Evolutionary conservation across 2,329 filamentous ascomycete genomes (phyloP), one percentile per base, ranked within the genome.

Genomic region (Diplodia sapinea): DNA sequence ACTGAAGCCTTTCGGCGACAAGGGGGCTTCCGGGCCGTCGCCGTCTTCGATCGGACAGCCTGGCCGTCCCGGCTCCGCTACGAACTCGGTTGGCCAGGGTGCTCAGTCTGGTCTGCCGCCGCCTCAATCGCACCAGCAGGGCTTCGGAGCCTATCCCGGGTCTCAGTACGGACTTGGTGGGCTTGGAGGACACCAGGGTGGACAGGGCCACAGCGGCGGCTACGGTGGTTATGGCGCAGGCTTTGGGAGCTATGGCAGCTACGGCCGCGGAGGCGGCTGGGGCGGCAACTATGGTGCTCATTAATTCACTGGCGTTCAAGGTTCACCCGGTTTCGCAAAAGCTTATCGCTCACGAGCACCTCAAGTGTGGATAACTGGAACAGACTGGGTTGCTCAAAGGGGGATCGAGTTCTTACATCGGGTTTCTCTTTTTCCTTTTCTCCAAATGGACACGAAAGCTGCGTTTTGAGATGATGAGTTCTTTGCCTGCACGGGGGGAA

Each of bases 1-100:
- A 0, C 74, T 87, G 70, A 88, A 88, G 79, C 82, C 83, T 8
- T 88, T 86, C 70, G 84, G 84, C 70, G 82, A 87, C 23, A 79
- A 83, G 56, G 88, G 88, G 79, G 75, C 73, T 31, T 78, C 80
- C 57, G 83, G 82, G 52, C 87, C 88, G 33, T 88, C 86, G 70
- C 87, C 87, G 31, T 86, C 85, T 67, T 79, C 82, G 12, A 81
- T 89, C 49, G 85, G 86, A 56, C 87, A 89, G 74, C 86, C 85
- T 54, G 86, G 87, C 71, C 86, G 88, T 69, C 87, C 88, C 49
- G 86, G 86, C 51, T 89, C 87, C 47, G 87, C 87, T 8, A 85
- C 86, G 36, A 88, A 82, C 73, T 82, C 81, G 29, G 83, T 81
- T 49, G 82, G 83, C 54, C 84, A 86, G 73, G 80, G 82, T 67